Percentiles rank a stretch among this genome's conserved stretches.
Conservation (phyloP, 345 rosid genomes). For the Citrus sinensis region DNA sequence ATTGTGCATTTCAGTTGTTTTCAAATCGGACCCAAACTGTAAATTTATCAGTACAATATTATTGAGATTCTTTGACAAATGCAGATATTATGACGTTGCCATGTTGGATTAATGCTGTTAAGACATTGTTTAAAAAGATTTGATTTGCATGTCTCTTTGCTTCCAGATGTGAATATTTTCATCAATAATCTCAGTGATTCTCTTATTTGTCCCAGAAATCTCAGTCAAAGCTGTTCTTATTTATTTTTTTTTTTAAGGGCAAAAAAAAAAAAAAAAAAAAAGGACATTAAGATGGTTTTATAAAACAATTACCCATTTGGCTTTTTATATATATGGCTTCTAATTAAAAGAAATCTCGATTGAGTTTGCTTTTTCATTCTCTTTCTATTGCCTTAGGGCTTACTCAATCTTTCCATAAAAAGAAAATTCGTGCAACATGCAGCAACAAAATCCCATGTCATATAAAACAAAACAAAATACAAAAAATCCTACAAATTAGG, state of each 20-base stretch:
- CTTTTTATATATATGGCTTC: background rate
- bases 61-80: background rate
- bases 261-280: too few relatives aligned
- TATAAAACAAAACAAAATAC: too few relatives aligned
- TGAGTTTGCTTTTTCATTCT: background rate
- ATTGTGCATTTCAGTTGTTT: too few relatives aligned
- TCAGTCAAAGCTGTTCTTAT: background rate
- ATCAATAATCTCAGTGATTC: background rate
- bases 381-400: background rate
- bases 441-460: background rate
- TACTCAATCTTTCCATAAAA: background rate
- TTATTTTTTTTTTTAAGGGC: too few relatives aligned
- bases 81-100: background rate
- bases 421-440: background rate
- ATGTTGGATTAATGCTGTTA: background rate
- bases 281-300: background rate
- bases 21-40: background rate
- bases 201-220: background rate
- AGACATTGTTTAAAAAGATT: background rate
- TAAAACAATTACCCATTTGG: background rate
- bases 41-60: too few relatives aligned
- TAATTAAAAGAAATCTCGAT: background rate
- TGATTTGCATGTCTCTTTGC: background rate
- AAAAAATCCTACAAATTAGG: too few relatives aligned
- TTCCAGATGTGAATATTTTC: background rate